A percentile compares a stretch with the other conserved stretches of the same genome.
Evolutionary conservation across 257 asterid genomes (phyloP).

Genomic region (Ajuga chamaepitys): DNA sequence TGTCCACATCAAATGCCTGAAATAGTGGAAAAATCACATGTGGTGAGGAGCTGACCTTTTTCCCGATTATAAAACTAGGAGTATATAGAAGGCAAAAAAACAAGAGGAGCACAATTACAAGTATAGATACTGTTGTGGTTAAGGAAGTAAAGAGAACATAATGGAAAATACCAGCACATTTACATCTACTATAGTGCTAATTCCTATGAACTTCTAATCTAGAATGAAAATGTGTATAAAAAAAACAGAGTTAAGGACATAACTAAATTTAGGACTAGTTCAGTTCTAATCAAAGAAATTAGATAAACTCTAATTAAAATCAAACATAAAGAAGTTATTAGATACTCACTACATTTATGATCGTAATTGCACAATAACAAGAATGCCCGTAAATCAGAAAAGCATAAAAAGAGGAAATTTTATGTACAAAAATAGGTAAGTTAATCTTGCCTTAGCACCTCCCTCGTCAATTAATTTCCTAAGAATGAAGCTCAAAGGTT

Average conservation of each 20-base stretch:
- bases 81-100: not conserved
- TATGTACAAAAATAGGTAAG: not conserved
- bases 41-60: not conserved
- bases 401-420: not conserved
- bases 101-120: not conserved
- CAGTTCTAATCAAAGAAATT: not conserved
- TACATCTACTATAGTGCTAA: not conserved
- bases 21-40: conserved; percentile 13
- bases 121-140: not conserved
- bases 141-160: not conserved
- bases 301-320: not conserved
- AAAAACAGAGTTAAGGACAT: not conserved
- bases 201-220: conserved; percentile 1
- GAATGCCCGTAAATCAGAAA: not conserved
- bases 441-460: conserved; percentile 42
- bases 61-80: not conserved
- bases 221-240: not conserved
- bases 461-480: conserved; percentile 28
- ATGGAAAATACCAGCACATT: not conserved
- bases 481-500: conserved; percentile 46
- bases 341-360: conserved; percentile 1
- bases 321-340: not conserved
- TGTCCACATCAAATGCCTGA: conserved; percentile 40
- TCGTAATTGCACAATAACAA: not conserved
- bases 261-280: conserved; percentile 3